These are phyloP conservation scores for Coemansia sp. DNA, from an alignment of 192 early-diverging fungal species.

Conservation along the genomic window DNA sequence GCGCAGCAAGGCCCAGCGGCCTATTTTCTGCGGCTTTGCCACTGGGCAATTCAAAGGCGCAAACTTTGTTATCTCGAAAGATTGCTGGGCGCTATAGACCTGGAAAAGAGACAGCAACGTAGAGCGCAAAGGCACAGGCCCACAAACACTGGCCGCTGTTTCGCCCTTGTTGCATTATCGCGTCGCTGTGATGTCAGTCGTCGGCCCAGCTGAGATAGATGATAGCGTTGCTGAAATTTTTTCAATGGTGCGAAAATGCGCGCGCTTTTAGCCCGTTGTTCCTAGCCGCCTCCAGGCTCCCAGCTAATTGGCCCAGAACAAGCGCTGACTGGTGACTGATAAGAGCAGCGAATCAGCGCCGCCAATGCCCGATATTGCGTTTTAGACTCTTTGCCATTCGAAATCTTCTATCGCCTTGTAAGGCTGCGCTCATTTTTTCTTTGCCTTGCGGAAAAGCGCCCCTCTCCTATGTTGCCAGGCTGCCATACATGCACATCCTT, in stretches of 20 bases:
- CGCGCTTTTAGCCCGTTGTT: background rate
- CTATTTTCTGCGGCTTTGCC: conserved; percentile 2
- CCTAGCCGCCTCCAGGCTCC: background rate
- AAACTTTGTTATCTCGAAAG: conserved; percentile 4
- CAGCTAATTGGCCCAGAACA: background rate
- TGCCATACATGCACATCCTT: background rate
- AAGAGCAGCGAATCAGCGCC: background rate
- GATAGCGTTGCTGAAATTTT: background rate
- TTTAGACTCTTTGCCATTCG: background rate
- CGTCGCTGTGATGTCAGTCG: background rate
- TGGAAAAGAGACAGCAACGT: background rate
- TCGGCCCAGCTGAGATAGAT: background rate
- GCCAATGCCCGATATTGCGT: background rate
- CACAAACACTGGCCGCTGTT: background rate
- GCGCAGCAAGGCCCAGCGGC: conserved; percentile 1
- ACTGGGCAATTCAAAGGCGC: conserved; percentile 4
- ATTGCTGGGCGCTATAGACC: background rate
- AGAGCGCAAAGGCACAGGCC: background rate
- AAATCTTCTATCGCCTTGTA: background rate
- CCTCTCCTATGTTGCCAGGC: background rate
- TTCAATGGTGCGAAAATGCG: background rate
- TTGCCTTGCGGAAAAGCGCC: background rate
- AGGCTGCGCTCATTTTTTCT: background rate
- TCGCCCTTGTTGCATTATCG: background rate
- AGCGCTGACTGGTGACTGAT: background rate